These are phyloP conservation scores for Chaetomidium leptoderma DNA, from an alignment of 495 filamentous ascomycete species.

Conservation along the genomic window DNA sequence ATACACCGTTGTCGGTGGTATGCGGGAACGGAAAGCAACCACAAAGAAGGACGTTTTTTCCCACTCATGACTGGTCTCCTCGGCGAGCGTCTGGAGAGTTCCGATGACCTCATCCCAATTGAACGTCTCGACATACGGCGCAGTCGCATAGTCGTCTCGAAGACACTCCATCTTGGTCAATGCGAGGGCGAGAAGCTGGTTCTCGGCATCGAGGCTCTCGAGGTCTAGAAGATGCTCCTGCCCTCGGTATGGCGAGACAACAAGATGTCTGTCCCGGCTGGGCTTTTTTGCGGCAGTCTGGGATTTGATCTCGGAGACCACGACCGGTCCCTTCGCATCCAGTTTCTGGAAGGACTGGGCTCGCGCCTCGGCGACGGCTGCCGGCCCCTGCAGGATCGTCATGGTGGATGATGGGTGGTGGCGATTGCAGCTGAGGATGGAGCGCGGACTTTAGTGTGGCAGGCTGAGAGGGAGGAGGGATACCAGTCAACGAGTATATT, in stretches of 20 bases:
- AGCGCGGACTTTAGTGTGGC: neutral
- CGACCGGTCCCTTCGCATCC: slow-evolving; percentile 9
- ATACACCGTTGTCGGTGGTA: slow-evolving; percentile 57
- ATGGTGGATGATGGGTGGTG: slow-evolving; percentile 7
- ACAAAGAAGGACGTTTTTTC: slow-evolving; percentile 67
- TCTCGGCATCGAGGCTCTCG: slow-evolving; percentile 55
- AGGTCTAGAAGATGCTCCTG: slow-evolving; percentile 67
- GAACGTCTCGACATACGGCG: slow-evolving; percentile 67
- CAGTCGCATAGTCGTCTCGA: slow-evolving; percentile 69
- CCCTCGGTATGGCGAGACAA: slow-evolving; percentile 71
- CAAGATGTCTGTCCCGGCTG: slow-evolving; percentile 40
- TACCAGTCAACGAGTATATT: too few relatives aligned
- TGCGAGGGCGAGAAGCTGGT: slow-evolving; percentile 65
- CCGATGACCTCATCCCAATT: slow-evolving; percentile 67
- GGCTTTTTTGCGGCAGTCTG: neutral
- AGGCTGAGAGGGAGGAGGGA: neutral
- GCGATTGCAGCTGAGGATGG: neutral
- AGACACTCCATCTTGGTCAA: slow-evolving; percentile 58
- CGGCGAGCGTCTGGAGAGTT: slow-evolving; percentile 46
- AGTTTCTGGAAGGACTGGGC: neutral
- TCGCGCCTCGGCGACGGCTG: slow-evolving; percentile 11
- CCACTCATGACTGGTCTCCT: slow-evolving; percentile 53
- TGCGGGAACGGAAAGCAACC: slow-evolving; percentile 72
- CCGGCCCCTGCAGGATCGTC: slow-evolving; percentile 19
- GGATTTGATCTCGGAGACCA: slow-evolving; percentile 13